Percentiles rank a stretch among this genome's conserved stretches.
Conservation (phyloP, 2,329 filamentous ascomycete genomes). For the Dactylonectria macrodidyma region DNA sequence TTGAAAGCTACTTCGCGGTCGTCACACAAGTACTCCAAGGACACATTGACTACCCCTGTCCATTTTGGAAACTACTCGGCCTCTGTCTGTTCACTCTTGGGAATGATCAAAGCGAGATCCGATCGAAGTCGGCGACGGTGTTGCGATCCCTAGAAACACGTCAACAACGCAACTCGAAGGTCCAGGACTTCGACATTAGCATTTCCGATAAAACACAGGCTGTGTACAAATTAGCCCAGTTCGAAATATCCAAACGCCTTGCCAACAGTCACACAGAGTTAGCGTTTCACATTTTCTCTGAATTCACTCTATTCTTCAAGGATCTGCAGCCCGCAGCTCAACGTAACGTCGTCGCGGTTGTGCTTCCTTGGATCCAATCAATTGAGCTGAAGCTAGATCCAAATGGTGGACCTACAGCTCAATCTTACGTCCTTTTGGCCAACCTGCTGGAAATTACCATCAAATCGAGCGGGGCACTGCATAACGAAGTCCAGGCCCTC, state of each 20-base stretch:
- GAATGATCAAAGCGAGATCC: constrained; percentile 89
- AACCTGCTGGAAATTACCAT: constrained; percentile 98
- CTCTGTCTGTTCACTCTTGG: constrained; percentile 93
- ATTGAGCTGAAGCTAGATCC: constrained; percentile 94
- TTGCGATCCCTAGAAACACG: constrained; percentile 87
- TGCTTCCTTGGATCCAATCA: constrained; percentile 95
- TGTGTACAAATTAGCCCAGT: constrained; percentile 97
- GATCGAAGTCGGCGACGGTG: constrained; percentile 88
- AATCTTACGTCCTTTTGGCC: constrained; percentile 94
- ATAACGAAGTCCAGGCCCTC: constrained; percentile 96
- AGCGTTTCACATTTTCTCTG: constrained; percentile 94
- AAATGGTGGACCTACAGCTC: constrained; percentile 89
- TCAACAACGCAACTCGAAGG: constrained; percentile 84
- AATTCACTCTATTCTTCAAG: constrained; percentile 95
- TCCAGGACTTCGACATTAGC: constrained; percentile 98
- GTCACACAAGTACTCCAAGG: constrained; percentile 90
- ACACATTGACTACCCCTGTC: constrained; percentile 83
- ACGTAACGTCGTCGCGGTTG: constrained; percentile 93
- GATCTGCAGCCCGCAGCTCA: constrained; percentile 86
- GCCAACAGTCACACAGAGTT: constrained; percentile 90
- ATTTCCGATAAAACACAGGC: constrained; percentile 98
- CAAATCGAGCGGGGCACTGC: constrained; percentile 86
- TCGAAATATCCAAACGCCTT: constrained; percentile 93
- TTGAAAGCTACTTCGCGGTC: constrained; percentile 96
- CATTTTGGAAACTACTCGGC: constrained; percentile 92